Evolutionary conservation across 805 yeast genomes (phyloP).

Genomic region (Kodamaea laetipori): DNA sequence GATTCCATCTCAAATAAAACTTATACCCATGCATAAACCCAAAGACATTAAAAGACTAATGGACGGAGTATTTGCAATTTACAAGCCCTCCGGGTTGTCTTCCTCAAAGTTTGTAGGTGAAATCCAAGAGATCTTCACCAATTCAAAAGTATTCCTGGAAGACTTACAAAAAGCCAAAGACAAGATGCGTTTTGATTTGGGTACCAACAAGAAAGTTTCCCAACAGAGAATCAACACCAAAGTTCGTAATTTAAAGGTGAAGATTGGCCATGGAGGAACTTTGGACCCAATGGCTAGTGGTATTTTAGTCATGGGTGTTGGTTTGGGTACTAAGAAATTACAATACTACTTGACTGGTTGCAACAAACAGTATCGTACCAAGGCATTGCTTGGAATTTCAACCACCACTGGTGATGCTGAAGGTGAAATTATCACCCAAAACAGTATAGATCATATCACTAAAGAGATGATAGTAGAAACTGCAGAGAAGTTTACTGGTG

Average conservation of each 20-base stretch:
- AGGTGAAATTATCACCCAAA: slow-evolving; percentile 72
- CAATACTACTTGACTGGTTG: slow-evolving; percentile 73
- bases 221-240: slow-evolving; percentile 53
- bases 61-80: slow-evolving; percentile 93
- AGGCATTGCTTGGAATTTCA: slow-evolving; percentile 82
- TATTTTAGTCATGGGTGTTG: slow-evolving; percentile 88
- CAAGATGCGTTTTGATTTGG: slow-evolving; percentile 43
- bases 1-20: not conserved
- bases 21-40: not conserved
- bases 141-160: slow-evolving; percentile 56
- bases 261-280: slow-evolving; percentile 98
- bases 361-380: slow-evolving; percentile 76
- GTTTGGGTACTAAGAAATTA: slow-evolving; percentile 82
- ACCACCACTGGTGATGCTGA: slow-evolving; percentile 95
- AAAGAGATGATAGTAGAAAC: slow-evolving; percentile 51
- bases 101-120: slow-evolving; percentile 73
- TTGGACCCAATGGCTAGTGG: slow-evolving; percentile 97
- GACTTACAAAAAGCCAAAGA: slow-evolving; percentile 55
- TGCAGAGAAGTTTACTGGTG: slow-evolving; percentile 72
- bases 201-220: slow-evolving; percentile 42
- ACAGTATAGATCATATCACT: slow-evolving; percentile 58
- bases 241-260: slow-evolving; percentile 59
- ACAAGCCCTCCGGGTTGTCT: slow-evolving; percentile 83
- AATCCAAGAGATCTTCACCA: slow-evolving; percentile 63
- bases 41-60: slow-evolving; percentile 36